Evolutionary conservation across 179 eudicot genomes (phyloP).

Genomic region (Vitellaria paradoxa): DNA sequence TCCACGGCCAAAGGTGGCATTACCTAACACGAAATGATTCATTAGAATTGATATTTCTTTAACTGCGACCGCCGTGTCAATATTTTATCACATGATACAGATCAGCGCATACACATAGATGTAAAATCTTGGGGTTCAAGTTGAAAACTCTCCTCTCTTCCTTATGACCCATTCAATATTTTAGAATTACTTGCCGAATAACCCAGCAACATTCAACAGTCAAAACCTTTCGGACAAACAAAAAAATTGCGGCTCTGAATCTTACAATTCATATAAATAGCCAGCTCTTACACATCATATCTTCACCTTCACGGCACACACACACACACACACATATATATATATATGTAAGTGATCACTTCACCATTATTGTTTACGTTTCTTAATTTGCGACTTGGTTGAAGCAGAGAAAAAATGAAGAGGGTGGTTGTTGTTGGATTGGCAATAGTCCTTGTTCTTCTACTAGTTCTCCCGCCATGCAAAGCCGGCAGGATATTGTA

Average conservation of each 20-base stretch:
- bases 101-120: too few species aligned
- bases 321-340: too few species aligned
- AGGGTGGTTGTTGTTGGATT: background rate
- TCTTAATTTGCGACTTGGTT: background rate
- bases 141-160: background rate
- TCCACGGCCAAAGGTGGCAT: too few species aligned
- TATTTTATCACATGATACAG: too few species aligned
- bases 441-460: background rate
- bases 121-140: background rate
- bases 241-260: background rate
- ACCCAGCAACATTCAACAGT: slow-evolving; percentile 3
- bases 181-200: background rate
- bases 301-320: too few species aligned
- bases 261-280: slow-evolving; percentile 1
- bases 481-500: slow-evolving; percentile 15
- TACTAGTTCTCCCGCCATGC: slow-evolving; percentile 15
- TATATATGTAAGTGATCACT: too few species aligned
- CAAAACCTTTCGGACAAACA: slow-evolving; percentile 3
- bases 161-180: background rate
- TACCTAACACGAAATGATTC: too few species aligned
- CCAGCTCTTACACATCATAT: too few species aligned
- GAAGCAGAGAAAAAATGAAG: background rate
- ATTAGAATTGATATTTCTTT: too few species aligned
- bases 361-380: background rate
- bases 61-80: too few species aligned